Evolutionary conservation across 805 yeast genomes (phyloP).

Genomic region (Cyberlindnera americana): DNA sequence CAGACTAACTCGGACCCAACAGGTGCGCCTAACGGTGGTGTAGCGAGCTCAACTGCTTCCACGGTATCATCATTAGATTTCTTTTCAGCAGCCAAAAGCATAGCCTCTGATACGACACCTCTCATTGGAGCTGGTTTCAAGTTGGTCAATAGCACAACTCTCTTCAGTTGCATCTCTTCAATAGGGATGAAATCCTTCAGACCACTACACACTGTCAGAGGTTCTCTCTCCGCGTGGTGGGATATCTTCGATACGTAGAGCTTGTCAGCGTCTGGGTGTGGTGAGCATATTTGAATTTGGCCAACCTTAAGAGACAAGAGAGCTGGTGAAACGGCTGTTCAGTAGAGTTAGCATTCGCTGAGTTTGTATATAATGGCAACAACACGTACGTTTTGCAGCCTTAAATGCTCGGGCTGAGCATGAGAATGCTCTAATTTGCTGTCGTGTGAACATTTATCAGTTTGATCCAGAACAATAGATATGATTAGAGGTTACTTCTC

Average conservation of each 20-base stretch:
- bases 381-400: conserved; percentile 9
- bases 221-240: neutral
- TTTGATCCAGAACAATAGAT: too few species aligned
- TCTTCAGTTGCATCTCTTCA: conserved; percentile 34
- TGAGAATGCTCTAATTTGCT: conserved; percentile 2
- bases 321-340: conserved; percentile 18
- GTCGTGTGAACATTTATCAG: conserved; percentile 7
- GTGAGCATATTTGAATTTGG: conserved; percentile 38
- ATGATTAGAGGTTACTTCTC: too few species aligned
- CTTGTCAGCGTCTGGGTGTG: conserved; percentile 56
- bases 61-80: conserved; percentile 13
- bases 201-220: conserved; percentile 55
- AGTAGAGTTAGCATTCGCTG: too few species aligned
- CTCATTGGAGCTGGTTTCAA: conserved; percentile 61
- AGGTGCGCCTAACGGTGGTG: conserved; percentile 37
- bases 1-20: conserved; percentile 42
- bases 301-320: conserved; percentile 44
- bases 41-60: conserved; percentile 41
- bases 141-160: conserved; percentile 54
- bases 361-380: too few species aligned
- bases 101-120: conserved; percentile 59
- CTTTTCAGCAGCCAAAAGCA: conserved; percentile 59
- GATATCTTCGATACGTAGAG: conserved; percentile 52
- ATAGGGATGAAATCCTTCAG: conserved; percentile 42
- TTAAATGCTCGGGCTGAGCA: conserved; percentile 2